Conservation (phyloP, 495 filamentous ascomycete species). For the Eremomyces bilateralis region DNA sequence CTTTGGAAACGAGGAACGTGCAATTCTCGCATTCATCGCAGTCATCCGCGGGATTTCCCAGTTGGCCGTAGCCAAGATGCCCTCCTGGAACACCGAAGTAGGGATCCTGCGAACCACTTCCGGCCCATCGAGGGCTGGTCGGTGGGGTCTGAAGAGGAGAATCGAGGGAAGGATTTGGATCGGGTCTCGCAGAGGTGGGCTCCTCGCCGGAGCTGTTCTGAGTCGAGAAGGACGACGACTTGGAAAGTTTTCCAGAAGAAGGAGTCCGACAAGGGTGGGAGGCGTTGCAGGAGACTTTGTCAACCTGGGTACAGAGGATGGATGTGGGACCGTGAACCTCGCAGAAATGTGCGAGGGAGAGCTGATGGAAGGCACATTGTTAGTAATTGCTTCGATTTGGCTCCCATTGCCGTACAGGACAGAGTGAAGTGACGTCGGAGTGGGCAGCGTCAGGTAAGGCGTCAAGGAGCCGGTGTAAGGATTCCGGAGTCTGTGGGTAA, state of each 20-base stretch:
- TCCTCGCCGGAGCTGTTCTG: constrained; percentile 9
- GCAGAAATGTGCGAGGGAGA: constrained; percentile 92
- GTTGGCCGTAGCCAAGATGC: too few species aligned
- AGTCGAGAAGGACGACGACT: constrained; percentile 6
- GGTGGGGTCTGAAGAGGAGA: constrained; percentile 29
- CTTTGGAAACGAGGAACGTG: constrained; percentile 30
- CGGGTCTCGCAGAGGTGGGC: constrained; percentile 3
- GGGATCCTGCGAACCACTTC: constrained; percentile 8
- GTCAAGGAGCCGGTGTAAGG: too few species aligned
- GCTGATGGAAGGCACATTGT: constrained; percentile 37
- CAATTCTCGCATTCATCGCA: constrained; percentile 39
- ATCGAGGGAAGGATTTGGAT: not conserved
- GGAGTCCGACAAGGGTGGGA: constrained; percentile 35
- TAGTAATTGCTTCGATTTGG: too few species aligned
- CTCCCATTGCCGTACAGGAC: too few species aligned
- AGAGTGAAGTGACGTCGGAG: too few species aligned
- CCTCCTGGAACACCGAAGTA: too few species aligned
- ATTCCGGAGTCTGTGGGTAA: too few species aligned
- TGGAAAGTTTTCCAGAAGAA: constrained; percentile 10
- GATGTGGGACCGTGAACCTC: constrained; percentile 89
- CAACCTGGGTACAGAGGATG: constrained; percentile 80
- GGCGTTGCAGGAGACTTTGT: constrained; percentile 53
- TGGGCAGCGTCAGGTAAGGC: too few species aligned
- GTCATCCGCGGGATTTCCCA: constrained; percentile 11
- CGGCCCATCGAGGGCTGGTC: constrained; percentile 27